phyloP scores from a whole-genome alignment of 495 filamentous ascomycete species.

The Hypoxylon lienhwacheense region DNA sequence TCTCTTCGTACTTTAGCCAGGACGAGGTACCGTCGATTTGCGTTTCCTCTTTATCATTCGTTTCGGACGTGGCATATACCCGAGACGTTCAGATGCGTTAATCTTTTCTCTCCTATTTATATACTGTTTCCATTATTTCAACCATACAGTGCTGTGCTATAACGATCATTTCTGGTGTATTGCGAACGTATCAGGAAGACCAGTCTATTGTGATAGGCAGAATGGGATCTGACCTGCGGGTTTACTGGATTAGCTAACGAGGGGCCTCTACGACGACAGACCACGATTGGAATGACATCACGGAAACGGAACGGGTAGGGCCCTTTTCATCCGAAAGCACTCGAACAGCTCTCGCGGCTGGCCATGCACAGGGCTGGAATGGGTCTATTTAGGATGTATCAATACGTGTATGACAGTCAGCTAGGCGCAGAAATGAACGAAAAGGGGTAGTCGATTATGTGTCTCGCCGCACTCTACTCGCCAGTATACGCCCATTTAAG shows the following conservation, averaged over 20 bases:
- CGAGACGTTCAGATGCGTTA: constrained; percentile 17
- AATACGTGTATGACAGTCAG: constrained; percentile 26
- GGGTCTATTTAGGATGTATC: constrained; percentile 23
- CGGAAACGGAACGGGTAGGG: background rate
- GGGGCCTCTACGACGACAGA: background rate
- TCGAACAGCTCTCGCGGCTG: constrained; percentile 2
- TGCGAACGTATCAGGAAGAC: background rate
- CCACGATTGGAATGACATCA: constrained; percentile 17
- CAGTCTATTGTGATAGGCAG: background rate
- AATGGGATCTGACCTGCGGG: background rate
- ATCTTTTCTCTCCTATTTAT: constrained; percentile 17
- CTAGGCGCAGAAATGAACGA: constrained; percentile 10
- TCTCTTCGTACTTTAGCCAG: background rate
- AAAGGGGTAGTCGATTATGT: background rate
- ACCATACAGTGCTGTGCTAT: background rate
- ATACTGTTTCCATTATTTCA: constrained; percentile 3
- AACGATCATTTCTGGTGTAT: background rate
- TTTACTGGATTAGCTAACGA: constrained; percentile 7
- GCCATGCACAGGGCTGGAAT: background rate
- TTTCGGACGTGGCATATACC: constrained; percentile 34
- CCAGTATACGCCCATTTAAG: too few species aligned
- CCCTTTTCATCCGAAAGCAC: background rate
- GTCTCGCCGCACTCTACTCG: too few species aligned
- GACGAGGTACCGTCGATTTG: constrained; percentile 3
- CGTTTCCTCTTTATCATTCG: constrained; percentile 26